phyloP scores from a whole-genome alignment of 2,329 filamentous ascomycete species.

The Neurospora sp. region DNA sequence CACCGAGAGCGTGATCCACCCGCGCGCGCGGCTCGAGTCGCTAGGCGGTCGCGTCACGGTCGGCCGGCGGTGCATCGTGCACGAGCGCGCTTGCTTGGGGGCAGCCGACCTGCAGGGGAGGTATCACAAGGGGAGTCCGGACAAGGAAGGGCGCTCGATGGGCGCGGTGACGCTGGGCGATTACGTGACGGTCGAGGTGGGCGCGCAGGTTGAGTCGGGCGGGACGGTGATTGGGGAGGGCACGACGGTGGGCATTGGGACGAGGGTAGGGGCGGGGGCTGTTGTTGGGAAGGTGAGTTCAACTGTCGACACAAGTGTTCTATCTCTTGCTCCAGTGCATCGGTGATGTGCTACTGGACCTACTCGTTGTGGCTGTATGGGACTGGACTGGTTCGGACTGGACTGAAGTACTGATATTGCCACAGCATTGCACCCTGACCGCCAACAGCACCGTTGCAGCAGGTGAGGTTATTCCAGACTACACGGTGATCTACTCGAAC shows the following conservation, averaged over 20 bases:
- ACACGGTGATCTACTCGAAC: slow-evolving; percentile 59
- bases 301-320: background rate
- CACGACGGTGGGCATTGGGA: slow-evolving; percentile 48
- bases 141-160: slow-evolving; percentile 13
- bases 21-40: slow-evolving; percentile 70
- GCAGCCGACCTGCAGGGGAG: slow-evolving; percentile 22
- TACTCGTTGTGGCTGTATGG: background rate
- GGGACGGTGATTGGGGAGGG: slow-evolving; percentile 53
- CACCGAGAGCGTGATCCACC: slow-evolving; percentile 74
- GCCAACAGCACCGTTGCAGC: slow-evolving; percentile 49
- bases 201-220: slow-evolving; percentile 50
- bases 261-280: slow-evolving; percentile 48
- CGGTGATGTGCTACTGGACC: background rate
- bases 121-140: background rate
- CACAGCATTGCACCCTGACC: slow-evolving; percentile 60
- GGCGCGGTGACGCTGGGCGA: slow-evolving; percentile 49
- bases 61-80: slow-evolving; percentile 71
- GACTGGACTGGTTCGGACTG: background rate
- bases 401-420: background rate
- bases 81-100: slow-evolving; percentile 55
- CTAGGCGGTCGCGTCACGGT: slow-evolving; percentile 69
- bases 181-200: slow-evolving; percentile 52
- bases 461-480: slow-evolving; percentile 51
- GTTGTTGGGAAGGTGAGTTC: slow-evolving; percentile 49
- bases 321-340: background rate